Evolutionary conservation across 208 protist genomes (phyloP).

Genomic region (Wallacemonas sp.): DNA sequence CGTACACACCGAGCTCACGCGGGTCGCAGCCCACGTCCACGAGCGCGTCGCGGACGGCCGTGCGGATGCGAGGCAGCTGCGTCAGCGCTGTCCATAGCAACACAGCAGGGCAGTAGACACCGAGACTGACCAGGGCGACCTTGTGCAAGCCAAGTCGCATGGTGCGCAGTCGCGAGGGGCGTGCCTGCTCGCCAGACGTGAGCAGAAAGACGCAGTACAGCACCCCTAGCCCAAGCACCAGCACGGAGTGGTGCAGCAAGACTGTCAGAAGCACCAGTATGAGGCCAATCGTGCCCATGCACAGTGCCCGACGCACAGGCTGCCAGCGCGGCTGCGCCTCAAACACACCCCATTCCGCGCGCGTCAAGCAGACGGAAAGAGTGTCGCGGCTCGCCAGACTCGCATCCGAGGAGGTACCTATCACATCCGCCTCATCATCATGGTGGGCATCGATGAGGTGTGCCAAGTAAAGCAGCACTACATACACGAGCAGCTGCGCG

Average conservation of each 20-base stretch:
- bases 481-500: slow-evolving; percentile 7
- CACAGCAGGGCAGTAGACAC: slow-evolving; percentile 23
- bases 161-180: too few relatives aligned
- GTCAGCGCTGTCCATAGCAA: slow-evolving; percentile 20
- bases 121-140: slow-evolving; percentile 8
- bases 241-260: slow-evolving; percentile 1
- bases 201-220: slow-evolving; percentile 1
- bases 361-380: background rate
- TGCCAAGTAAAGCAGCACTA: background rate
- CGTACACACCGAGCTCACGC: slow-evolving; percentile 17
- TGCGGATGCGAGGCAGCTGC: slow-evolving; percentile 12
- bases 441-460: background rate
- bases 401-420: too few relatives aligned
- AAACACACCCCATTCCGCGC: background rate
- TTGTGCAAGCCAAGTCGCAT: too few relatives aligned
- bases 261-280: slow-evolving; percentile 2
- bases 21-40: slow-evolving; percentile 16
- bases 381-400: too few relatives aligned
- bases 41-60: slow-evolving; percentile 8
- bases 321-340: slow-evolving; percentile 1
- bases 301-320: slow-evolving; percentile 3
- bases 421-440: too few relatives aligned
- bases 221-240: slow-evolving; percentile 8
- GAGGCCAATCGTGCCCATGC: background rate
- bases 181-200: too few relatives aligned